Evolutionary conservation across 371 early-diverging fungal genomes (phyloP).

Genomic region (Mortierella sp.): DNA sequence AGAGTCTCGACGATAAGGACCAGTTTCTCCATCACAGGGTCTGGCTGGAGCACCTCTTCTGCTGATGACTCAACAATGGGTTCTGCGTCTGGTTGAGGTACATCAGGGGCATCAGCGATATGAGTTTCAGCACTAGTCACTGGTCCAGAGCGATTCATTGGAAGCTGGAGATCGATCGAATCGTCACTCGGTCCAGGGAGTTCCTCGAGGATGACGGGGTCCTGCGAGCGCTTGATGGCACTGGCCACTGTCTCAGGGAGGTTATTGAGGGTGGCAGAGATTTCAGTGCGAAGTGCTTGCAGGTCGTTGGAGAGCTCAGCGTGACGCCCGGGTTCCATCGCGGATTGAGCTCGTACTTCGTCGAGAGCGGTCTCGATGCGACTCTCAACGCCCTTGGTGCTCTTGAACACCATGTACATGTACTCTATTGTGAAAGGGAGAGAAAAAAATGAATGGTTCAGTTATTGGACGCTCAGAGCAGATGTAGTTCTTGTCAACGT

Average conservation of each 20-base stretch:
- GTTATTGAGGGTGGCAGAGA: slow-evolving; percentile 7
- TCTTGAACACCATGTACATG: slow-evolving; percentile 33
- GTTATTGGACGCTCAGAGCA: neutral
- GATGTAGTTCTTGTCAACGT: too few relatives aligned
- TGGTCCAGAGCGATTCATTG: neutral
- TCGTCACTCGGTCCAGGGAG: neutral
- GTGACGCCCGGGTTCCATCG: slow-evolving; percentile 9
- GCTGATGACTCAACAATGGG: neutral
- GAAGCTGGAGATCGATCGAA: neutral
- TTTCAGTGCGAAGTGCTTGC: slow-evolving; percentile 17
- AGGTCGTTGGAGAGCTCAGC: slow-evolving; percentile 16
- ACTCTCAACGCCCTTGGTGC: slow-evolving; percentile 23
- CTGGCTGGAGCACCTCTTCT: neutral
- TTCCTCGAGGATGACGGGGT: neutral
- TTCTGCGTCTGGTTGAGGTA: neutral
- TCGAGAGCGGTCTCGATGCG: slow-evolving; percentile 10
- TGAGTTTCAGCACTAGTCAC: neutral
- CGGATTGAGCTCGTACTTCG: slow-evolving; percentile 8
- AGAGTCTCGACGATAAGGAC: slow-evolving; percentile 12
- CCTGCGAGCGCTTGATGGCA: slow-evolving; percentile 2
- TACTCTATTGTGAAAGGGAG: slow-evolving; percentile 17
- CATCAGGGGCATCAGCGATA: neutral
- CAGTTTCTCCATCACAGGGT: slow-evolving; percentile 9
- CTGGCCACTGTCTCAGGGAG: slow-evolving; percentile 23
- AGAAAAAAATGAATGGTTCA: neutral